These are phyloP conservation scores for Mangifera indica DNA, from an alignment of 345 rosid species.

Conservation along the genomic window DNA sequence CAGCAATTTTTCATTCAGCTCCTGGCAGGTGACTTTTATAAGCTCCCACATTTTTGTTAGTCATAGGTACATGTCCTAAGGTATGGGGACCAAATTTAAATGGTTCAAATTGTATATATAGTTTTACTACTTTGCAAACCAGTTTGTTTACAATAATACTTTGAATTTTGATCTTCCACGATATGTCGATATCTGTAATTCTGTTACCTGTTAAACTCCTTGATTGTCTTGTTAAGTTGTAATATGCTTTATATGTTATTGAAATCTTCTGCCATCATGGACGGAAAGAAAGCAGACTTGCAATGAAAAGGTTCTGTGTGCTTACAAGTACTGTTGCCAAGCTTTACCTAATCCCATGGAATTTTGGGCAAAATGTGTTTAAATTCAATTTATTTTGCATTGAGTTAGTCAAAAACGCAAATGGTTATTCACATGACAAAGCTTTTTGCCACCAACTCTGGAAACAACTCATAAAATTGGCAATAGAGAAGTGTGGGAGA, in stretches of 20 bases:
- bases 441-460: background rate
- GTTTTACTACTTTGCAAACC: background rate
- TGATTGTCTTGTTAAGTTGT: no score
- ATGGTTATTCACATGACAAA: no score
- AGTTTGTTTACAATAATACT: no score
- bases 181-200: no score
- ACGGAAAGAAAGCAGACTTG: no score
- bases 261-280: background rate
- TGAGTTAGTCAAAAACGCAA: background rate
- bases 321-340: no score
- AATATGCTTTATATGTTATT: background rate
- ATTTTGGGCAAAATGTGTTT: background rate
- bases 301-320: no score
- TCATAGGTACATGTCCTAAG: background rate
- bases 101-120: background rate
- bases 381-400: no score
- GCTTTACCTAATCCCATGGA: background rate
- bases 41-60: background rate
- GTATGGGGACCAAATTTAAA: background rate
- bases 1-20: slow-evolving; percentile 8
- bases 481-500: background rate
- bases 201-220: no score
- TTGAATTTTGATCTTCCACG: no score
- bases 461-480: background rate
- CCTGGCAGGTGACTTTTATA: background rate